A percentile compares a stretch with the other conserved stretches of the same genome.
These are phyloP conservation scores for Podospora tetraspora DNA, from an alignment of 495 filamentous ascomycete species.

Conservation along the genomic window DNA sequence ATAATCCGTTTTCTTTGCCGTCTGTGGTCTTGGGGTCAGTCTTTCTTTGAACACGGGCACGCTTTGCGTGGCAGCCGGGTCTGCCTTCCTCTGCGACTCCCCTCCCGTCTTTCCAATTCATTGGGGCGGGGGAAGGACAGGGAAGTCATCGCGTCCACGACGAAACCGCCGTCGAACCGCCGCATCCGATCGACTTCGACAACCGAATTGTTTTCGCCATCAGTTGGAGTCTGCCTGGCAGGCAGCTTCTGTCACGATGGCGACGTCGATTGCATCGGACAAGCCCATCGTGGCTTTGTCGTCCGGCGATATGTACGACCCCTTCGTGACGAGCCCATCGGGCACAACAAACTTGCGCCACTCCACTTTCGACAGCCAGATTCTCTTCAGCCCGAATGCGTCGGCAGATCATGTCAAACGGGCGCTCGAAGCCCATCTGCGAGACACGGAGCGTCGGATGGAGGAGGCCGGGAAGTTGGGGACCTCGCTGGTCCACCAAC, in stretches of 20 bases:
- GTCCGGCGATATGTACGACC: constrained; percentile 44
- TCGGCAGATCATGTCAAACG: constrained; percentile 84
- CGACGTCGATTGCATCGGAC: constrained; percentile 31
- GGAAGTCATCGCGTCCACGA: neutral
- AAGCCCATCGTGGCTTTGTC: constrained; percentile 23
- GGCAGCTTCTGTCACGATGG: constrained; percentile 23
- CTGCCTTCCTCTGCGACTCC: constrained; percentile 15
- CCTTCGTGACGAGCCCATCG: constrained; percentile 43
- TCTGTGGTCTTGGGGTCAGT: constrained; percentile 4
- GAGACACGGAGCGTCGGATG: constrained; percentile 83
- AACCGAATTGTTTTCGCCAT: neutral
- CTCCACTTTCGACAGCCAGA: constrained; percentile 69
- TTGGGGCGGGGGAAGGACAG: constrained; percentile 15
- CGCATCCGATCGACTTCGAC: constrained; percentile 1
- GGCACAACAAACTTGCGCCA: constrained; percentile 59
- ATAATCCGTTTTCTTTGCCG: neutral
- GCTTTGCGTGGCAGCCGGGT: constrained; percentile 12
- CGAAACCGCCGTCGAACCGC: constrained; percentile 10
- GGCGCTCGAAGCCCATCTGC: constrained; percentile 83
- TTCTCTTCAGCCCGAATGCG: constrained; percentile 68
- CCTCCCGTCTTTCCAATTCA: constrained; percentile 9
- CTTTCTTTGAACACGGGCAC: constrained; percentile 3
- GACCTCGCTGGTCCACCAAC: constrained; percentile 77
- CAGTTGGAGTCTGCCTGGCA: constrained; percentile 5
- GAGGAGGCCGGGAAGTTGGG: constrained; percentile 87